Conservation (phyloP, 2,329 filamentous ascomycete genomes). For the Daldinia sp. region DNA sequence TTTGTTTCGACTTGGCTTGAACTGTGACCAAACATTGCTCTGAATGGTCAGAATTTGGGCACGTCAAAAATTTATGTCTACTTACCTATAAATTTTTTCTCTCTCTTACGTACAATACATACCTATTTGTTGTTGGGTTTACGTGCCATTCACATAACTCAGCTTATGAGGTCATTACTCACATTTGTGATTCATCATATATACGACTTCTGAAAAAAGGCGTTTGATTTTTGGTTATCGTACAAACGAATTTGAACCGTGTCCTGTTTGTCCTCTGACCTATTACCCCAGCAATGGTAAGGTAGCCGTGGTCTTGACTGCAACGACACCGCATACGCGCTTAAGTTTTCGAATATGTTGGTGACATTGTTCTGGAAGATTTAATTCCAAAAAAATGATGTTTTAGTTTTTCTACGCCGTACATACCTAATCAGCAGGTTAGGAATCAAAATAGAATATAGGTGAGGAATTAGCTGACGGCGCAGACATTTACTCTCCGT, state of each 20-base stretch:
- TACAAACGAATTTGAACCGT: neutral
- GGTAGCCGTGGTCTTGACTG: neutral
- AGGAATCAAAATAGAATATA: slow-evolving; percentile 11
- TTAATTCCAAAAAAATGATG: slow-evolving; percentile 7
- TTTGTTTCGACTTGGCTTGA: slow-evolving; percentile 48
- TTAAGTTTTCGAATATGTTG: neutral
- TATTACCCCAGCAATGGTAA: neutral
- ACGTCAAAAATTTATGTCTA: neutral
- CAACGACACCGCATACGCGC: neutral
- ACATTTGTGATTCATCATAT: neutral
- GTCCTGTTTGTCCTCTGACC: neutral
- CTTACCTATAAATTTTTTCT: slow-evolving; percentile 5
- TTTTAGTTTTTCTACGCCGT: slow-evolving; percentile 22
- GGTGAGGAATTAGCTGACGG: slow-evolving; percentile 18
- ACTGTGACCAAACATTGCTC: slow-evolving; percentile 36
- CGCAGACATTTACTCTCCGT: slow-evolving; percentile 9
- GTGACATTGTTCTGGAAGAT: slow-evolving; percentile 16
- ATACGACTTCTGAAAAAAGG: neutral
- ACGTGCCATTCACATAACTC: neutral
- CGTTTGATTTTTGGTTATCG: neutral
- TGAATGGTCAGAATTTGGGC: slow-evolving; percentile 24
- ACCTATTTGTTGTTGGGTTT: neutral
- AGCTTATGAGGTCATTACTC: neutral
- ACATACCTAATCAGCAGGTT: neutral
- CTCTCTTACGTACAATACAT: slow-evolving; percentile 1